Base-by-base conservation (phyloP, 2,329 filamentous ascomycete species). In the Epichloe festucae region DNA sequence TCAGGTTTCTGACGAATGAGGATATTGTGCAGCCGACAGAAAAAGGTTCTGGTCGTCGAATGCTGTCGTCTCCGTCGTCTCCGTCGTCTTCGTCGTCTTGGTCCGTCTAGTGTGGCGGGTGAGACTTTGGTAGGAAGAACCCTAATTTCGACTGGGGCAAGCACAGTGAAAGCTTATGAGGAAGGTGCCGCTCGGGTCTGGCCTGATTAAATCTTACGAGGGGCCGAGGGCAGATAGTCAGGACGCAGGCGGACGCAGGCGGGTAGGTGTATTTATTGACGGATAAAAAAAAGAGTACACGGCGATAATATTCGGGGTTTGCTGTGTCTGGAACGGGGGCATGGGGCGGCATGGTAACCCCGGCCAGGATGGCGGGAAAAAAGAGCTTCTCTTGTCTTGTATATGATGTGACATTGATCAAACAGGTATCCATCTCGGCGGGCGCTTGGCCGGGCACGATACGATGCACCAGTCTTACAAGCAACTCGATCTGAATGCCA, bases 121-220 rank as follows among this genome's bases (percentile, higher is more conserved):
- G 49, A 35, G 35, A 42, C 49, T 34, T 51, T 45, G 34, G 42
- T n/a, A 38, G 43, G 12, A 21, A 34, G 17, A 51, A 21, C 11
- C 19, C 43, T 43, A 46, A 46, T 8, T 46, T 35, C 15, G 43
- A n/a, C 3, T 34, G 23, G n/a, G 14, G 43, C 12, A 34, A 34
- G 43, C 43, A 46, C 43, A 46, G 11, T 10, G 8, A 14, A 31
- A 31, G 43, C 43, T 46, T 31, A 10, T 46, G 43, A 43, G 5
- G 41, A 12, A 43, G 19, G 41, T 15, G 41, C 41, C 8, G 12
- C 41, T 19, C 19, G 17, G 41, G 8, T 21, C 19, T 43, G n/a
- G 17, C 31, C 8, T 31, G 17, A 19, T 15, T 12, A 15, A 1
- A 43, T 43, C n/a, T 48, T 19, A n/a, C 46, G 38, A 38, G 23